Evolutionary conservation across 192 early-diverging fungal species (phyloP).

Genomic region (Podochytrium sp.): DNA sequence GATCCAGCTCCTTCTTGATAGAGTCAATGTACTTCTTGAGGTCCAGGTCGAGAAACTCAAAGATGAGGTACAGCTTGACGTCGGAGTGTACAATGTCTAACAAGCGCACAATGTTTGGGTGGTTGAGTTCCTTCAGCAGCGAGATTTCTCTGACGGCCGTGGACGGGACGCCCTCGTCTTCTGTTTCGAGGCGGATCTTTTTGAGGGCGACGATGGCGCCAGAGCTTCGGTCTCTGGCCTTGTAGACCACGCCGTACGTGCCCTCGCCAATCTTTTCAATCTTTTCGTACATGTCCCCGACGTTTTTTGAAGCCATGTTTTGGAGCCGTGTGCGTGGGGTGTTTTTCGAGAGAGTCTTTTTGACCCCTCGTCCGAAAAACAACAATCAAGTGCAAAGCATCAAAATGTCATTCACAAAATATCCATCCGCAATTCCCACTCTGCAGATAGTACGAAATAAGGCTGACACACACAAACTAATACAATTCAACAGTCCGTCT

Average conservation of each 20-base stretch:
- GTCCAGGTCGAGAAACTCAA: conserved; percentile 95
- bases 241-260: conserved; percentile 87
- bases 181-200: conserved; percentile 55
- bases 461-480: not conserved
- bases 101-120: conserved; percentile 81
- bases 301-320: conserved; percentile 15
- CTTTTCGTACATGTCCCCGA: conserved; percentile 25
- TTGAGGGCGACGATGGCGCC: conserved; percentile 94
- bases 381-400: not conserved
- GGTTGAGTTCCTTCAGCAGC: conserved; percentile 94
- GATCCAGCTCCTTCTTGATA: conserved; percentile 48
- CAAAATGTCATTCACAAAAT: not conserved
- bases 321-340: not conserved
- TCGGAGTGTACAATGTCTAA: conserved; percentile 89
- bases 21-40: conserved; percentile 86
- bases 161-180: conserved; percentile 89
- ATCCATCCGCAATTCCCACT: not conserved
- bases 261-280: conserved; percentile 97
- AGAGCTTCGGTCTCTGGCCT: conserved; percentile 76
- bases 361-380: not conserved
- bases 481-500: not conserved
- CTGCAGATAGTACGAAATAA: not conserved
- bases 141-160: conserved; percentile 99
- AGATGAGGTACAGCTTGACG: conserved; percentile 88
- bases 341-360: not conserved